Conservation (phyloP, 202 grass and related monocot species). For the Brachypodium distachyon region DNA sequence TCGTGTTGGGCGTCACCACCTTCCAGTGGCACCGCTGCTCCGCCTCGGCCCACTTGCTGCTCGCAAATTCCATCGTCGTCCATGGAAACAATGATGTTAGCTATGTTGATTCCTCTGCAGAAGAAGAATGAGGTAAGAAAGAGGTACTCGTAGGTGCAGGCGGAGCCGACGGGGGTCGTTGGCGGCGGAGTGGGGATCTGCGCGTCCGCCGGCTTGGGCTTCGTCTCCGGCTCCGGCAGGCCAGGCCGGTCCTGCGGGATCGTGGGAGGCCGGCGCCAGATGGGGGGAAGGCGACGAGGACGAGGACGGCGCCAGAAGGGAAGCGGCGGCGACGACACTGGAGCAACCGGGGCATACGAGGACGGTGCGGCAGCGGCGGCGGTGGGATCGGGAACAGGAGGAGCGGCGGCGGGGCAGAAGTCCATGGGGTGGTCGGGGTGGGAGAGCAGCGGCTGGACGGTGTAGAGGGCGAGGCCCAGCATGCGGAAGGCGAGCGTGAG, state of each 20-base stretch:
- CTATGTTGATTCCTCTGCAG: too few relatives aligned
- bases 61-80: too few relatives aligned
- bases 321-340: background rate
- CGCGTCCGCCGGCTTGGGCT: too few relatives aligned
- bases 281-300: conserved; percentile 10
- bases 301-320: conserved; percentile 25
- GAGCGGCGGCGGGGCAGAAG: conserved; percentile 31
- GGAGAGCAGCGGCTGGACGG: conserved; percentile 52
- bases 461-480: conserved; percentile 61
- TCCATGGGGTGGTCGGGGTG: conserved; percentile 50
- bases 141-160: conserved; percentile 67
- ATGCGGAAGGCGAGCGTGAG: conserved; percentile 65
- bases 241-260: background rate
- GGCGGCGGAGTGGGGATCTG: background rate
- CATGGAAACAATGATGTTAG: too few relatives aligned
- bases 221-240: background rate
- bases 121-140: too few relatives aligned
- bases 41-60: conserved; percentile 41
- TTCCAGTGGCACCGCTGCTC: conserved; percentile 56
- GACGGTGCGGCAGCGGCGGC: background rate
- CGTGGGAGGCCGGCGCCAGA: conserved; percentile 24
- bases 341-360: background rate
- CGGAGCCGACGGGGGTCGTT: too few relatives aligned
- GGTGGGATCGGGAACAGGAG: background rate
- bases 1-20: conserved; percentile 69